Conservation (phyloP, 2,329 filamentous ascomycete species). For the Paraphaeosphaeria minitans region DNA sequence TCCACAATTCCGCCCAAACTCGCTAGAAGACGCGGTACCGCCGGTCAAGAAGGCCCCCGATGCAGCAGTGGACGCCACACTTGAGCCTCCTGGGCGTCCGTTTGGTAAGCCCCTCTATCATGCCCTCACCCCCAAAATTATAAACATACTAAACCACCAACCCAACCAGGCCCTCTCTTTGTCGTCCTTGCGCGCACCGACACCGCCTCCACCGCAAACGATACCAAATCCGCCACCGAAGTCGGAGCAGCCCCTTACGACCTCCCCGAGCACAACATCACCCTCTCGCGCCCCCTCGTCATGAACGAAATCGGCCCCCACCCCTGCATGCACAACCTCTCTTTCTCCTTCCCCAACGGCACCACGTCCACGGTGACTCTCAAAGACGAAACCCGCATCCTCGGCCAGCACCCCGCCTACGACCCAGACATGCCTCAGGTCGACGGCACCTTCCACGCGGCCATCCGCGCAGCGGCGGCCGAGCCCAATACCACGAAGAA, state of each 20-base stretch:
- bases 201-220: not conserved
- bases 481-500: constrained; percentile 23
- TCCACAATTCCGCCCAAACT: constrained; percentile 71
- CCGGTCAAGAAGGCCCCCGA: not conserved
- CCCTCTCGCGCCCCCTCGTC: constrained; percentile 1
- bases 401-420: constrained; percentile 2
- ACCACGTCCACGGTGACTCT: not conserved
- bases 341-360: not conserved
- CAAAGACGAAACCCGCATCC: constrained; percentile 5
- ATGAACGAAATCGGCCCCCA: not conserved
- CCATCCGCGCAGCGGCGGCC: constrained; percentile 11
- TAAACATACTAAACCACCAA: not conserved
- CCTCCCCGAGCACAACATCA: not conserved
- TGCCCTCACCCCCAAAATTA: too few relatives aligned
- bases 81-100: not conserved
- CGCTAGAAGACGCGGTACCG: constrained; percentile 22
- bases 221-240: not conserved
- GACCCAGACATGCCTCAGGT: not conserved
- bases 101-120: not conserved
- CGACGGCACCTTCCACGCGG: constrained; percentile 9
- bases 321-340: constrained; percentile 6
- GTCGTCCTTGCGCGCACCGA: not conserved
- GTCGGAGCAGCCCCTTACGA: constrained; percentile 1
- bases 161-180: not conserved
- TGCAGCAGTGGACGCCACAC: not conserved